Evolutionary conservation across 805 yeast species (phyloP), one percentile per base, ranked within the genome.

Genomic region (Yamadazyma endophytica): DNA sequence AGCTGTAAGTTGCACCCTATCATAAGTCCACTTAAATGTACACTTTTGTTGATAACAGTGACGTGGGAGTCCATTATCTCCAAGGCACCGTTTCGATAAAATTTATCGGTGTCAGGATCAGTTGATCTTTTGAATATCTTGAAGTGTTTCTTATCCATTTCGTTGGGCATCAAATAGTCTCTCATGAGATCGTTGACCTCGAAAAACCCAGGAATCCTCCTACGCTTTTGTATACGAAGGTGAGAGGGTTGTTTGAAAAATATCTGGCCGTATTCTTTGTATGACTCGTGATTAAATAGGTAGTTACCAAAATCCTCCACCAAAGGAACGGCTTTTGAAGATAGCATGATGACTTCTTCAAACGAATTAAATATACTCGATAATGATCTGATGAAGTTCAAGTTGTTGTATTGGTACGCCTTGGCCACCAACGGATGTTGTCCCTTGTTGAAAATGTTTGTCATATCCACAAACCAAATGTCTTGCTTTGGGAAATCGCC

Each of bases 321-420:
- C 33, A 61, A 31, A 4, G 63, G 57, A 9, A 58, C 50, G 4
- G 51, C 38, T 24, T 53, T 45, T 9, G 59, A 49, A 7, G 54
- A 46, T 21, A 63, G 16, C 9, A 59, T 32, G 6, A 62, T 33
- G 3, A 47, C 43, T 17, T 58, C 56, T 26, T 54, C 58, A 33
- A 61, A 63, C 1, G 63, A 48, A 32, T 50, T 51, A 46, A 59
- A 60, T 9, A 64, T 39, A 2, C 50, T 37, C 8, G 64, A 52
- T 7, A 57, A 35, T 25, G 42, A 22, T 15, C 42, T 33, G 14
- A 48, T 29, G 24, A 47, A 47, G 13, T 42, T 45, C 6, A 44
- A 37, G 18, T 40, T 41, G 25, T 36, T 33, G 15, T 23, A 37
- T 13, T 26, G 14, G 21, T 33, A 25, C 6, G 32, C 20, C 26